A percentile compares a stretch with the other conserved stretches of the same genome.
Evolutionary conservation across 2,329 filamentous ascomycete genomes (phyloP).

Genomic region (Pseudonectria foliicola): DNA sequence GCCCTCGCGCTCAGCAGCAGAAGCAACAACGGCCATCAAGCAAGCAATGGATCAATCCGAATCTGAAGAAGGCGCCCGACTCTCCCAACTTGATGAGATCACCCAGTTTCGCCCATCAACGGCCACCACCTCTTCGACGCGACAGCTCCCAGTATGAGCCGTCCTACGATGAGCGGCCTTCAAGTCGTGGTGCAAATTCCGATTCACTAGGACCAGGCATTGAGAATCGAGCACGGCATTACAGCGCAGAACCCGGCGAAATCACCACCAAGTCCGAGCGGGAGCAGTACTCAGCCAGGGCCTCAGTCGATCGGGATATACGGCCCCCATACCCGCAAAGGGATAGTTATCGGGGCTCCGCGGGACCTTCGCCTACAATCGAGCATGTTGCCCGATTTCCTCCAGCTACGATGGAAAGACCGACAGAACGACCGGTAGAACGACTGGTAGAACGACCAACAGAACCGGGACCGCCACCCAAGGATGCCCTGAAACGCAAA

Average conservation of each 20-base stretch:
- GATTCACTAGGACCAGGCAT: slow-evolving; percentile 28
- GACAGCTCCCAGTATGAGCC: slow-evolving; percentile 31
- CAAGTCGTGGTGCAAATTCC: slow-evolving; percentile 47
- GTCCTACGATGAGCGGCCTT: slow-evolving; percentile 37
- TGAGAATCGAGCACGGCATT: slow-evolving; percentile 32
- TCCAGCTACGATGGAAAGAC: not conserved
- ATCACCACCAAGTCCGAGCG: slow-evolving; percentile 34
- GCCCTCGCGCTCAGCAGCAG: slow-evolving; percentile 45
- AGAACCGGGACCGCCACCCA: slow-evolving; percentile 1
- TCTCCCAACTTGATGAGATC: slow-evolving; percentile 46
- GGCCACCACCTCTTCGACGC: slow-evolving; percentile 30
- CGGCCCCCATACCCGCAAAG: slow-evolving; percentile 10
- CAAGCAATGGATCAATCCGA: slow-evolving; percentile 54
- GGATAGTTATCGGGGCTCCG: slow-evolving; percentile 11
- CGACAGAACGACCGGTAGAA: slow-evolving; percentile 1
- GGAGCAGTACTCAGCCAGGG: slow-evolving; percentile 28
- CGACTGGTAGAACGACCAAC: slow-evolving; percentile 8
- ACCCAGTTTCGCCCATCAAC: slow-evolving; percentile 40
- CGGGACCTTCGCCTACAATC: slow-evolving; percentile 17
- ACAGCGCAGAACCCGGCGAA: slow-evolving; percentile 42
- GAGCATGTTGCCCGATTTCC: slow-evolving; percentile 13
- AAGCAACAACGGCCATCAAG: slow-evolving; percentile 43
- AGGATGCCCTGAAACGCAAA: slow-evolving; percentile 14
- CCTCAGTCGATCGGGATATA: slow-evolving; percentile 18
- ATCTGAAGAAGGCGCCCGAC: slow-evolving; percentile 43